These are phyloP conservation scores for Solanum gracilifrons DNA, from an alignment of 257 asterid genomes.

Conservation along the genomic window DNA sequence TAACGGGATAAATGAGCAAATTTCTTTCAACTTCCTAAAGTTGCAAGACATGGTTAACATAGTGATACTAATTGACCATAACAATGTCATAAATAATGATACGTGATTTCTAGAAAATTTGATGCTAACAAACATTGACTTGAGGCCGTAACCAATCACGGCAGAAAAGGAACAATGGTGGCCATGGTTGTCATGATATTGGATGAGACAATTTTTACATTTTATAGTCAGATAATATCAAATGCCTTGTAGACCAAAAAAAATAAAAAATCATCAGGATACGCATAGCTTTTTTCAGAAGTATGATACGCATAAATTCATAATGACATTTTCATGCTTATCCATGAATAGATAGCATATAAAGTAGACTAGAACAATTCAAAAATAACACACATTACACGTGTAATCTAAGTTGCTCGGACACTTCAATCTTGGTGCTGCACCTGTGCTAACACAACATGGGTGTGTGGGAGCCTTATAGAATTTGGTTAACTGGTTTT, in stretches of 20 bases:
- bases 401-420: not conserved
- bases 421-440: not conserved
- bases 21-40: not conserved
- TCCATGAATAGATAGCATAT: not conserved
- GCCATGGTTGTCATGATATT: not conserved
- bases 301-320: not conserved
- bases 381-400: not conserved
- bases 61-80: not conserved
- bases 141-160: not conserved
- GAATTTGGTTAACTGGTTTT: not conserved
- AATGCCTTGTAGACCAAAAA: not conserved
- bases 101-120: not conserved
- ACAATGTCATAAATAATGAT: not conserved
- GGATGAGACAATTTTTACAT: not conserved
- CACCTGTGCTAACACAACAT: not conserved
- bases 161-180: not conserved
- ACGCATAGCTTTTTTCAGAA: not conserved
- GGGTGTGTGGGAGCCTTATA: not conserved
- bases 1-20: not conserved
- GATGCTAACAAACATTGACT: not conserved
- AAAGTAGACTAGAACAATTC: not conserved
- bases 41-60: not conserved
- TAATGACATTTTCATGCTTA: not conserved
- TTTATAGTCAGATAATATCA: not conserved
- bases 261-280: not conserved